These are phyloP conservation scores for Suillus spraguei DNA, from an alignment of 768 basidiomycete species.

Conservation along the genomic window DNA sequence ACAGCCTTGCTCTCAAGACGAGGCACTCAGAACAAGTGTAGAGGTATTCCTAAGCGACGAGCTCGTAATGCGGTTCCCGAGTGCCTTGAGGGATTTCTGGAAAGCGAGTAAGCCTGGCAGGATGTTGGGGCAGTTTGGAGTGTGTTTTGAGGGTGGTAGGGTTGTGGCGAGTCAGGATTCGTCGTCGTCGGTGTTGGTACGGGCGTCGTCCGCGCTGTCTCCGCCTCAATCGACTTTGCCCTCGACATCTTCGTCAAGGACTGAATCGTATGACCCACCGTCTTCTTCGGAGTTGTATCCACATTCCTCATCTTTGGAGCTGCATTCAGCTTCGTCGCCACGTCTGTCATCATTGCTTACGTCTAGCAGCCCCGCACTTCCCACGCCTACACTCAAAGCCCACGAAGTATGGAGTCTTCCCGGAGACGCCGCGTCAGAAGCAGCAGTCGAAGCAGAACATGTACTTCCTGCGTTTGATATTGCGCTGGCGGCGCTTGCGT, in stretches of 20 bases:
- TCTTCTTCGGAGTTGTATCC: constrained; percentile 25
- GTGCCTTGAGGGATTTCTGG: constrained; percentile 60
- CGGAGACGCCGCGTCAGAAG: background rate
- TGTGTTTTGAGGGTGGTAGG: constrained; percentile 19
- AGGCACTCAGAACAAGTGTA: constrained; percentile 28
- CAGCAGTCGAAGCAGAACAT: constrained; percentile 5
- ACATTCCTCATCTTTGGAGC: background rate
- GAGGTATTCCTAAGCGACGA: constrained; percentile 65
- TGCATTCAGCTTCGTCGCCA: constrained; percentile 4
- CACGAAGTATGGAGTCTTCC: constrained; percentile 1
- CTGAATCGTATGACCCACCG: constrained; percentile 9
- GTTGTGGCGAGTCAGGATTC: constrained; percentile 12
- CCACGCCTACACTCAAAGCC: background rate
- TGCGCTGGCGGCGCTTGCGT: constrained; percentile 31
- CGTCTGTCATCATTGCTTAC: background rate
- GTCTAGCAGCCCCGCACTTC: background rate
- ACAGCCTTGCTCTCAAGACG: background rate
- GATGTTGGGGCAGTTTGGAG: constrained; percentile 60
- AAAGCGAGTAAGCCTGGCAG: constrained; percentile 48
- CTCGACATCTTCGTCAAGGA: background rate
- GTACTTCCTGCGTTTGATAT: constrained; percentile 27
- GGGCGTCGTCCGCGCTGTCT: background rate
- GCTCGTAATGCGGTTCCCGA: constrained; percentile 64
- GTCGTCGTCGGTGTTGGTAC: constrained; percentile 3
- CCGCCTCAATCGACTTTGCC: background rate